These are phyloP conservation scores for Aspergillus fumigatus DNA, from an alignment of 2,329 filamentous ascomycete species.

Conservation along the genomic window DNA sequence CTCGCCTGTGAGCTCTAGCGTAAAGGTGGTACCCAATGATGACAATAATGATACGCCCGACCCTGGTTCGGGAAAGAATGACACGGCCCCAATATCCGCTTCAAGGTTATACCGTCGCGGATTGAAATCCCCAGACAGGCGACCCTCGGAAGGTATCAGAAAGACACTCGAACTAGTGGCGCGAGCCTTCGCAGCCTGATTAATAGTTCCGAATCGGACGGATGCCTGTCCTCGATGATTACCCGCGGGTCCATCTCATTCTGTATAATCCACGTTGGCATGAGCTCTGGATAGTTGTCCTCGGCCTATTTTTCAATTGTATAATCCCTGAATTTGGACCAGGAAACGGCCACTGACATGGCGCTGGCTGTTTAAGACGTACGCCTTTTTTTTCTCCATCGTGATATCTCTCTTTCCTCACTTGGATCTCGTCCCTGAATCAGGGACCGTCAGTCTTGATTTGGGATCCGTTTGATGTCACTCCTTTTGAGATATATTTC, in stretches of 20 bases:
- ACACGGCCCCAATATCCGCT: constrained; percentile 23
- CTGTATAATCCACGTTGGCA: not conserved
- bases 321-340: not conserved
- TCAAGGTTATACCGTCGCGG: constrained; percentile 4
- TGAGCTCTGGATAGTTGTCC: not conserved
- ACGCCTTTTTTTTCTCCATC: not conserved
- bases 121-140: constrained; percentile 2
- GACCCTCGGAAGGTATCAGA: constrained; percentile 5
- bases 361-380: not conserved
- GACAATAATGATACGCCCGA: constrained; percentile 21
- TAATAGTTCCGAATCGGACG: not conserved
- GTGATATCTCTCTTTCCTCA: not conserved
- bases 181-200: constrained; percentile 29
- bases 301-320: not conserved
- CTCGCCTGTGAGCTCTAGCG: constrained; percentile 43
- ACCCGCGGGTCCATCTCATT: not conserved
- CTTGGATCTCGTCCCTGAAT: not conserved
- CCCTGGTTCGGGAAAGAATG: constrained; percentile 20
- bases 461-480: not conserved
- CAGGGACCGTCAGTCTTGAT: not conserved
- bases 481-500: constrained; percentile 5
- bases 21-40: constrained; percentile 36
- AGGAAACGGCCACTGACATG: not conserved
- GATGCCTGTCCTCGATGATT: not conserved
- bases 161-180: constrained; percentile 9